Evolutionary conservation across 2,329 filamentous ascomycete genomes (phyloP).

Genomic region (Talaromyces pinophilus): DNA sequence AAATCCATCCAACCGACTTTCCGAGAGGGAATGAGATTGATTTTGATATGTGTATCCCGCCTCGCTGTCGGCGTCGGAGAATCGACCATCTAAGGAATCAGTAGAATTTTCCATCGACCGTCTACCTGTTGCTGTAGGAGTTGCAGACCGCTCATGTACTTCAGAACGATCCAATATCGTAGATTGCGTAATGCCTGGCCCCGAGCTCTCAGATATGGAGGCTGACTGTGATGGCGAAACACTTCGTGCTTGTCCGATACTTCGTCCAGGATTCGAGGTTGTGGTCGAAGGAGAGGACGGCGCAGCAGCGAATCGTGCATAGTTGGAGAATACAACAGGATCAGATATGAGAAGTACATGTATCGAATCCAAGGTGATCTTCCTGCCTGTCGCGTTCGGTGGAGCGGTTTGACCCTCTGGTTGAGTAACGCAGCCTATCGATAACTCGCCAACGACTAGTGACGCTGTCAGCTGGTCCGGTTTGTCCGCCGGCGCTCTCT

Average conservation of each 20-base stretch:
- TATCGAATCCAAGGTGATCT: conserved; percentile 48
- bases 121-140: neutral
- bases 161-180: conserved; percentile 40
- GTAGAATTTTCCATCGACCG: conserved; percentile 27
- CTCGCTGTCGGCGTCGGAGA: conserved; percentile 47
- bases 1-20: conserved; percentile 31
- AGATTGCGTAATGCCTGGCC: conserved; percentile 40
- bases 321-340: conserved; percentile 50
- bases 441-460: conserved; percentile 39
- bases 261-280: conserved; percentile 36
- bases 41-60: conserved; percentile 28
- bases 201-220: conserved; percentile 30
- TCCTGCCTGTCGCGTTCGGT: conserved; percentile 32
- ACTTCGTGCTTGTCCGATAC: conserved; percentile 29
- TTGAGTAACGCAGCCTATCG: conserved; percentile 34
- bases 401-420: neutral
- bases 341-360: conserved; percentile 52
- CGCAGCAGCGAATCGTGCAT: conserved; percentile 41
- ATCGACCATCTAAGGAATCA: conserved; percentile 43
- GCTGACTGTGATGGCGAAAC: conserved; percentile 32
- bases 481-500: conserved; percentile 37
- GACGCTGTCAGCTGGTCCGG: conserved; percentile 41
- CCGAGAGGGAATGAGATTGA: conserved; percentile 25
- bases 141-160: conserved; percentile 11
- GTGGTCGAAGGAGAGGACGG: conserved; percentile 38